phyloP scores from a whole-genome alignment of 1,139 yeast genomes.

The Kodamaea sp. region DNA sequence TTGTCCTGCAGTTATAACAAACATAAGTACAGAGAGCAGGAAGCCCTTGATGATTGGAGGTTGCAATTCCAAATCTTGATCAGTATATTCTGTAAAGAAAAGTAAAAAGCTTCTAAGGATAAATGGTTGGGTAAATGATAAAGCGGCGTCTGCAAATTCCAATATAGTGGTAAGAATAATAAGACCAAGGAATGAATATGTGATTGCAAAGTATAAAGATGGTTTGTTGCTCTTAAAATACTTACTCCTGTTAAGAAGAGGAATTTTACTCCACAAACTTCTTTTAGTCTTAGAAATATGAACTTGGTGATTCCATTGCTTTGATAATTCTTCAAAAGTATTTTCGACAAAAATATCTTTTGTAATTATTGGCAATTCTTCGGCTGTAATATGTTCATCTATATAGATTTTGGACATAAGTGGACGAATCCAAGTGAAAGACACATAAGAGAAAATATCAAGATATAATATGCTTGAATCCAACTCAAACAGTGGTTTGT shows the following conservation, averaged over 20 bases:
- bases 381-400: constrained; percentile 19
- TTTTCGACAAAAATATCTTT: constrained; percentile 8
- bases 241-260: constrained; percentile 6
- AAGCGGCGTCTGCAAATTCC: constrained; percentile 13
- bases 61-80: constrained; percentile 4
- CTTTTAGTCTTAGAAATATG: neutral
- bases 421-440: constrained; percentile 27
- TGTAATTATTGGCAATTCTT: constrained; percentile 19
- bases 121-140: constrained; percentile 20
- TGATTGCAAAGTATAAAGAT: constrained; percentile 17
- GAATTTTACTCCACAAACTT: constrained; percentile 1
- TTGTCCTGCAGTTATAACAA: constrained; percentile 15
- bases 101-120: constrained; percentile 21
- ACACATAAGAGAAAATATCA: constrained; percentile 16
- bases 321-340: constrained; percentile 6
- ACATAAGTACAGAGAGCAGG: constrained; percentile 18
- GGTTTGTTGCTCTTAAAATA: constrained; percentile 12
- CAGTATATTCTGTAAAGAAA: constrained; percentile 14
- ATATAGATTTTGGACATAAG: constrained; percentile 21
- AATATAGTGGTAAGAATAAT: constrained; percentile 9
- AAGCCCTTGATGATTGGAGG: constrained; percentile 27
- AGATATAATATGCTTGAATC: constrained; percentile 4
- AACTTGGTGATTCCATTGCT: constrained; percentile 9
- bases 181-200: constrained; percentile 10
- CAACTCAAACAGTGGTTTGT: constrained; percentile 16